Conservation (phyloP, 805 yeast species). For the Tetrapisispora phaffii region DNA sequence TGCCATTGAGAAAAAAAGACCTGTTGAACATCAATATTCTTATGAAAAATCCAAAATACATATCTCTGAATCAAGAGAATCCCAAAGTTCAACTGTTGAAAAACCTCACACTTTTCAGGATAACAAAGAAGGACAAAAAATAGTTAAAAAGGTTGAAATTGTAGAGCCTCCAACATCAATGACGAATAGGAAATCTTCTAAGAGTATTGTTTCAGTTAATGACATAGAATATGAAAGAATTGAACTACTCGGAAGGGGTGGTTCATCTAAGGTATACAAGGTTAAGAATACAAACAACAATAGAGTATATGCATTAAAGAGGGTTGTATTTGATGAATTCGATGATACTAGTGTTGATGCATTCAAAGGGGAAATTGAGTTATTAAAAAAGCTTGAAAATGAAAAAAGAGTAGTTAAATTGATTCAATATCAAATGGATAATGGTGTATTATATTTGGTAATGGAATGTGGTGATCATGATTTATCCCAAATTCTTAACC, state of each 20-base stretch:
- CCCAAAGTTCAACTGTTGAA: not conserved
- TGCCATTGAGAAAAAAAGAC: not conserved
- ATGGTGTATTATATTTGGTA: slow-evolving; percentile 56
- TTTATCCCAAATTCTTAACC: slow-evolving; percentile 67
- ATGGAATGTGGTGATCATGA: slow-evolving; percentile 97
- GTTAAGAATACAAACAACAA: slow-evolving; percentile 50
- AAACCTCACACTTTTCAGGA: not conserved
- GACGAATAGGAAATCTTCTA: slow-evolving; percentile 5
- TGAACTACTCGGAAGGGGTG: slow-evolving; percentile 83
- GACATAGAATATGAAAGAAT: slow-evolving; percentile 58
- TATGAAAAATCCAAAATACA: not conserved
- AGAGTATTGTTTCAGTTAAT: slow-evolving; percentile 37
- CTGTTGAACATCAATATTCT: not conserved
- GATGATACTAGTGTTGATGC: slow-evolving; percentile 66
- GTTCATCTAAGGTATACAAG: slow-evolving; percentile 83
- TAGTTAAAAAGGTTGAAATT: slow-evolving; percentile 11
- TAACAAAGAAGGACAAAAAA: not conserved
- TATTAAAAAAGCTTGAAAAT: slow-evolving; percentile 48
- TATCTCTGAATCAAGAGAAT: not conserved
- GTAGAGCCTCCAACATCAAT: slow-evolving; percentile 10
- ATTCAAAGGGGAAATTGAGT: slow-evolving; percentile 82
- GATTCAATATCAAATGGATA: slow-evolving; percentile 60
- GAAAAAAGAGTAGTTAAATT: slow-evolving; percentile 70
- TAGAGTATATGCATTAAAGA: slow-evolving; percentile 66
- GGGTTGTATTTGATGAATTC: slow-evolving; percentile 70